Percentiles rank a stretch among this genome's conserved stretches.
Evolutionary conservation across 495 filamentous ascomycete species (phyloP).

Genomic region (Aspergillus biplanus): DNA sequence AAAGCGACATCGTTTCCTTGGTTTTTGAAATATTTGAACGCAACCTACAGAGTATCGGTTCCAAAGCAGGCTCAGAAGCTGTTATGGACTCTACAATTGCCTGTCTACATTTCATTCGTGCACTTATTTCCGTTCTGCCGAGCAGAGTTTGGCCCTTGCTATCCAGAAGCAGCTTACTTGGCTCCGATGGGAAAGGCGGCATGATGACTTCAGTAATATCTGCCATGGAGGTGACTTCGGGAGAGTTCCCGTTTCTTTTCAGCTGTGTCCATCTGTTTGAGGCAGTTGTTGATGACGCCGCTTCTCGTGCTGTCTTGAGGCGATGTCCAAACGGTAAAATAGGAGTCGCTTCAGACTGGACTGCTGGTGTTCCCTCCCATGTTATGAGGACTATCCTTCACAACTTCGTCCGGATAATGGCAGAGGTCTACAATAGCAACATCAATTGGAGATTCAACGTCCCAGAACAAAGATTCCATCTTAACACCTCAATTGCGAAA

Average conservation of each 20-base stretch:
- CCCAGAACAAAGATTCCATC: slow-evolving; percentile 64
- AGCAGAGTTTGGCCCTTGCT: slow-evolving; percentile 89
- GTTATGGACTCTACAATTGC: slow-evolving; percentile 66
- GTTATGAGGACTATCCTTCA: slow-evolving; percentile 72
- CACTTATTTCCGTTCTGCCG: slow-evolving; percentile 70
- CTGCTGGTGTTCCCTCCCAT: slow-evolving; percentile 75
- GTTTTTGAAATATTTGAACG: slow-evolving; percentile 84
- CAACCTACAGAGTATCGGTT: slow-evolving; percentile 64
- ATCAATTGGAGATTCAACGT: slow-evolving; percentile 79
- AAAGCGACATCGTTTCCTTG: slow-evolving; percentile 78
- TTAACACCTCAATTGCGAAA: slow-evolving; percentile 60
- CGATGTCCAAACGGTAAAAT: slow-evolving; percentile 61
- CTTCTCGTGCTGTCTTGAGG: slow-evolving; percentile 70
- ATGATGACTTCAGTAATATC: slow-evolving; percentile 74
- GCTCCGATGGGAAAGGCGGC: slow-evolving; percentile 70
- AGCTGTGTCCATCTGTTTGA: slow-evolving; percentile 74
- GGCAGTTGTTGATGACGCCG: slow-evolving; percentile 73
- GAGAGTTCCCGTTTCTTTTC: slow-evolving; percentile 76
- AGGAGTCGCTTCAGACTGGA: slow-evolving; percentile 56
- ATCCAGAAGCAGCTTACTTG: slow-evolving; percentile 74
- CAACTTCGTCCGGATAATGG: slow-evolving; percentile 69
- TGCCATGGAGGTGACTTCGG: slow-evolving; percentile 72
- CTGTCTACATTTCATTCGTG: slow-evolving; percentile 78
- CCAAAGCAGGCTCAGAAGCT: slow-evolving; percentile 53
- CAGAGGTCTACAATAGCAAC: slow-evolving; percentile 82